Conservation (phyloP, 305 asterid genomes). For the Fraxinus floribunda region DNA sequence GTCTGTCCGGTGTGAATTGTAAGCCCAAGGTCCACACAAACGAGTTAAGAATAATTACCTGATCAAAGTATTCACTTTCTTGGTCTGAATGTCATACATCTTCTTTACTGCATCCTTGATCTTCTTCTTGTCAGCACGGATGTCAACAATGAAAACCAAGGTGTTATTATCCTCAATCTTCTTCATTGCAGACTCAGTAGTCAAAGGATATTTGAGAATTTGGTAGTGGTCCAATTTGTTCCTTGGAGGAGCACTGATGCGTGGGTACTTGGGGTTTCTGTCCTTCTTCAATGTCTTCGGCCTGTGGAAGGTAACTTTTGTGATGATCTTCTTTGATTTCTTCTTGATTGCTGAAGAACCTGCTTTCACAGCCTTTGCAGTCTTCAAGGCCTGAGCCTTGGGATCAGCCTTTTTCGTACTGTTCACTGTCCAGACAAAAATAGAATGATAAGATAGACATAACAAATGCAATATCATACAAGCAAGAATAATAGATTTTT, state of each 20-base stretch:
- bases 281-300: slow-evolving; percentile 39
- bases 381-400: slow-evolving; percentile 67
- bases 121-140: slow-evolving; percentile 68
- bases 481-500: background rate
- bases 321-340: slow-evolving; percentile 58
- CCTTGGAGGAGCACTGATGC: slow-evolving; percentile 63
- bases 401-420: slow-evolving; percentile 52
- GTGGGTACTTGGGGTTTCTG: slow-evolving; percentile 64
- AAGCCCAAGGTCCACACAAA: background rate
- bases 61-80: slow-evolving; percentile 72
- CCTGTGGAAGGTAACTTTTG: slow-evolving; percentile 64
- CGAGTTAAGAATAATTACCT: slow-evolving; percentile 39
- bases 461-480: background rate
- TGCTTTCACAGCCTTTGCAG: slow-evolving; percentile 67
- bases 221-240: slow-evolving; percentile 64
- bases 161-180: slow-evolving; percentile 76
- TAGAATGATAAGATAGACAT: background rate
- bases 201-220: slow-evolving; percentile 63
- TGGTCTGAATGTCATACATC: slow-evolving; percentile 74
- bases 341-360: slow-evolving; percentile 56
- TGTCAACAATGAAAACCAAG: slow-evolving; percentile 68
- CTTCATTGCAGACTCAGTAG: slow-evolving; percentile 78
- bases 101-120: slow-evolving; percentile 73
- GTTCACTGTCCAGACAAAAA: slow-evolving; percentile 31
- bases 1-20: background rate